A percentile compares a stretch with the other conserved stretches of the same genome.
Evolutionary conservation across 2,329 filamentous ascomycete species (phyloP).

Genomic region (Colletotrichum sp.): DNA sequence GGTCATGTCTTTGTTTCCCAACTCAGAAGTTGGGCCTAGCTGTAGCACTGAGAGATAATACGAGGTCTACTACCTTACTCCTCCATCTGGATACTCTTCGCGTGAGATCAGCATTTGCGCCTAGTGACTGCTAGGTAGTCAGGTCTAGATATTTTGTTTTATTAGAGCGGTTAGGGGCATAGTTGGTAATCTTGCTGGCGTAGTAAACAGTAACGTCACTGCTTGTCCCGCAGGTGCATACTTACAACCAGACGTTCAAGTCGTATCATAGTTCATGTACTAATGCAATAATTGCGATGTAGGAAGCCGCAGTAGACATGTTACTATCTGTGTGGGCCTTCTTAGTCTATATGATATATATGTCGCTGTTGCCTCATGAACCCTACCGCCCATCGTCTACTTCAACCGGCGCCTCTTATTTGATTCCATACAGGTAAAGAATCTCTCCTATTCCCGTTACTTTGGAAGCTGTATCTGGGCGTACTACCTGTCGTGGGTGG

Average conservation of each 20-base stretch:
- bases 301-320: no score
- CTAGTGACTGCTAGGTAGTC: no score
- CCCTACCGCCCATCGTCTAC: background rate
- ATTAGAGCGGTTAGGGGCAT: no score
- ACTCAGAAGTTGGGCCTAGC: background rate
- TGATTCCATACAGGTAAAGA: background rate
- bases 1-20: background rate
- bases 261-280: background rate
- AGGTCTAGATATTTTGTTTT: no score
- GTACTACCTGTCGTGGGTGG: background rate
- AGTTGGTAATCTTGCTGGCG: no score
- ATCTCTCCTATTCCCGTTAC: background rate
- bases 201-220: no score
- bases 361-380: no score
- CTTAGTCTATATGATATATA: no score
- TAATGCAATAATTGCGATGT: no score
- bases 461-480: background rate
- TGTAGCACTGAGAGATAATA: background rate
- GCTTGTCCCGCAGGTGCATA: no score
- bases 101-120: accelerated
- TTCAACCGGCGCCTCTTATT: background rate
- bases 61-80: background rate
- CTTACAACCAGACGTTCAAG: background rate
- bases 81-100: accelerated
- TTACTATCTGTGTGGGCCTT: no score